Base-by-base conservation (phyloP, 208 protist species). In the Sergeia podlipaevii region DNA sequence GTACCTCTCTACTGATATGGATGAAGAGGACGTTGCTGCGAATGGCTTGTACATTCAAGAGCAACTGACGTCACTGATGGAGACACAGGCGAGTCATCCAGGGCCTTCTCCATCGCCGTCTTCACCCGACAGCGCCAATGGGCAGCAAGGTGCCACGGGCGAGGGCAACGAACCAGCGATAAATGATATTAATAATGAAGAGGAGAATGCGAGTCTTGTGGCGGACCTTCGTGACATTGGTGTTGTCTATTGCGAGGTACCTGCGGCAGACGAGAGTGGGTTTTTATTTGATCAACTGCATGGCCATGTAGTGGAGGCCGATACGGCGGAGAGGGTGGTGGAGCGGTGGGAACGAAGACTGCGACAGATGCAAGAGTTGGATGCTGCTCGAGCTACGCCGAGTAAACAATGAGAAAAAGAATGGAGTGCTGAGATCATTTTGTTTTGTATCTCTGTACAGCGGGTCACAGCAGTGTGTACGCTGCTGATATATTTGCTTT, bases 231-330 rank as follows among this genome's bases (percentile, higher is more conserved):
- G 51, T 6, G 47, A 44, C 21, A 51, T 85, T 11, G 80, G 81
- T 47, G 74, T 93, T 15, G 48, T 75, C 20, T 75, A 86, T 58
- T 85, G 77, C 49, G 78, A 85, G 43, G 57, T 93, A 26, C 74
- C 80, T 4, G 36, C 54, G 32, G 18, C 59, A 1, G 85, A 88
- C 58, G 66, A 73, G 33, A 73, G 68, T 41, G 85, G 71, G n/a
- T 88, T 70, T 55, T 17, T 67, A 27, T 93, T 86, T 64, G 62
- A 80, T 28, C 23, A 59, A 36, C 66, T 89, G 13, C 39, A 79
- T 38, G 85, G 85, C 1, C 44, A 72, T 39, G 36, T 45, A 10
- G 54, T 89, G 5, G 70, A 78, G 15, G 57, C 11, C 4, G 79
- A 72, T 8, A 59, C 66, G 45, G 60, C 60, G 43, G 74, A 76